These are phyloP conservation scores for Syncephalastrum monosporum DNA, from an alignment of 371 early-diverging fungal species.

Conservation along the genomic window DNA sequence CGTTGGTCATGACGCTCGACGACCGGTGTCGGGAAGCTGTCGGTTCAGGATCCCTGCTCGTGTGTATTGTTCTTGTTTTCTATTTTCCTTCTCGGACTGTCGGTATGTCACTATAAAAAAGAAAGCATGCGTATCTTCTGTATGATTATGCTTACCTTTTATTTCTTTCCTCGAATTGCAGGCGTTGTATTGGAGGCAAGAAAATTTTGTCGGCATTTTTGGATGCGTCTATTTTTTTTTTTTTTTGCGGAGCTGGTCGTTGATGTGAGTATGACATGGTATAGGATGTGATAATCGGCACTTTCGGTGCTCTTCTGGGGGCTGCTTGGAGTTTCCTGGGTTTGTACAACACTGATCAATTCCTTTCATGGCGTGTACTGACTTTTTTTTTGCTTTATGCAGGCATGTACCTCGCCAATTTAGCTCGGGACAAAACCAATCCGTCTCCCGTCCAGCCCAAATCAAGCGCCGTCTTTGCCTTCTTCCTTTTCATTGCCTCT, in stretches of 20 bases:
- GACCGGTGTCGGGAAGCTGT: neutral
- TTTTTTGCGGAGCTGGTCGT: neutral
- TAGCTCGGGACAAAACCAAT: conserved; percentile 19
- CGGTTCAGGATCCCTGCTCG: conserved; percentile 10
- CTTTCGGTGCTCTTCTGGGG: conserved; percentile 26
- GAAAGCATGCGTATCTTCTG: too few species aligned
- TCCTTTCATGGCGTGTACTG: too few species aligned
- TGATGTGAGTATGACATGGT: conserved; percentile 3
- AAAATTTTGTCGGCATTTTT: neutral
- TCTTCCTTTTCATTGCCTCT: conserved; percentile 33
- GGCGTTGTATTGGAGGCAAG: conserved; percentile 11
- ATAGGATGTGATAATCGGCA: conserved; percentile 32
- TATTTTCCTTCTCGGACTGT: conserved; percentile 18
- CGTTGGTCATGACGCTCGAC: conserved; percentile 19
- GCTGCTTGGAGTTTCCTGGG: conserved; percentile 31
- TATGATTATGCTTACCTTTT: too few species aligned
- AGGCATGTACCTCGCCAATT: conserved; percentile 32
- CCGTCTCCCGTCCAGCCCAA: conserved; percentile 29
- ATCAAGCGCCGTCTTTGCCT: conserved; percentile 26
- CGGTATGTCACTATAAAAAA: conserved; percentile 2
- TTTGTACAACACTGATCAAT: neutral
- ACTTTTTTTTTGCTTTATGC: neutral
- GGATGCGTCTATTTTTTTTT: too few species aligned
- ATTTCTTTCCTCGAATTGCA: neutral
- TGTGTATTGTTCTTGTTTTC: conserved; percentile 15